Evolutionary conservation across 2,329 filamentous ascomycete species (phyloP).

Genomic region (Colletotrichum caudatum): DNA sequence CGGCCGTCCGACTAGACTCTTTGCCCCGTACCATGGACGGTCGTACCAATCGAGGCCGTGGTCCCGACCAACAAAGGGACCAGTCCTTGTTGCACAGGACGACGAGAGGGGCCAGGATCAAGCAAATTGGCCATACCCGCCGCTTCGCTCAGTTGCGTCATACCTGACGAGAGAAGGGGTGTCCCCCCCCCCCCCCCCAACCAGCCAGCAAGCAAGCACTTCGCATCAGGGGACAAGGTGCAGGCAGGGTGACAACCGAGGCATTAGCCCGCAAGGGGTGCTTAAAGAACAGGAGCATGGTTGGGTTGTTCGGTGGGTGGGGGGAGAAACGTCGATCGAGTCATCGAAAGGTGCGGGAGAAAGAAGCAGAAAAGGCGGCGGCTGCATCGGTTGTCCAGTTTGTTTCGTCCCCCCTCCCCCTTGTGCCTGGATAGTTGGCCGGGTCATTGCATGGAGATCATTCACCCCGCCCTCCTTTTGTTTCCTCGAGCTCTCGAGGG

Average conservation of each 20-base stretch:
- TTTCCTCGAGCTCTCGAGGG: neutral
- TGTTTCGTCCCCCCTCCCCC: neutral
- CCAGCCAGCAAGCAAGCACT: neutral
- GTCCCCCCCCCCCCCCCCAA: no score
- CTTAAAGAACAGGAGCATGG: neutral
- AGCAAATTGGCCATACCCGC: conserved; percentile 38
- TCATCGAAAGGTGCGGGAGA: conserved; percentile 5
- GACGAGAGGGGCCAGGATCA: neutral
- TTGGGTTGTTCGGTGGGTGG: neutral
- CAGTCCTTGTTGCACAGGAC: neutral
- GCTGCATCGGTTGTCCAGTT: conserved; percentile 28
- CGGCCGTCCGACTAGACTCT: neutral
- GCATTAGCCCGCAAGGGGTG: neutral
- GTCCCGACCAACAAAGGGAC: neutral
- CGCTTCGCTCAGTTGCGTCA: conserved; percentile 40
- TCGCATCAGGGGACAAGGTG: neutral
- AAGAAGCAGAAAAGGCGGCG: conserved; percentile 4
- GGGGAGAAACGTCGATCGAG: neutral
- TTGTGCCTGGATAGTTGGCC: conserved; percentile 30
- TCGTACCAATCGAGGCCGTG: conserved; percentile 2
- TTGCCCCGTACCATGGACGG: neutral
- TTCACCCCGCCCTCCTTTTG: no score
- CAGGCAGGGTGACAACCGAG: conserved; percentile 1
- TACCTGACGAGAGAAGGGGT: conserved; percentile 18
- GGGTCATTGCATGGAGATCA: conserved; percentile 22